phyloP scores from a whole-genome alignment of 2,329 filamentous ascomycete species.

The Knufia fluminis region DNA sequence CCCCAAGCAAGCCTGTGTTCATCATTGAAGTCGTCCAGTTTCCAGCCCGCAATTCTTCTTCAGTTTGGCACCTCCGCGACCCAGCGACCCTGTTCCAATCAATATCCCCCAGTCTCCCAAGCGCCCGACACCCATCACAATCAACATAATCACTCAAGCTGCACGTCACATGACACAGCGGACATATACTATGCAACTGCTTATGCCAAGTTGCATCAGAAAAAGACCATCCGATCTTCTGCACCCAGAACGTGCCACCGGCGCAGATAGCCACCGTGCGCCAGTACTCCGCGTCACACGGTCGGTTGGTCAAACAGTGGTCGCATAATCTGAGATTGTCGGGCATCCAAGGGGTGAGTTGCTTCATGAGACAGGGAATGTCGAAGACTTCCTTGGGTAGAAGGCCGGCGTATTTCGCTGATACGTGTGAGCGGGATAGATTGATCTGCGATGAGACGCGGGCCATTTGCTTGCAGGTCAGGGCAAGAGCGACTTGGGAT shows the following conservation, averaged over 20 bases:
- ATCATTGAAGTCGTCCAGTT: slow-evolving; percentile 12
- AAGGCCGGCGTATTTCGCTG: slow-evolving; percentile 21
- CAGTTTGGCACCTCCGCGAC: slow-evolving; percentile 15
- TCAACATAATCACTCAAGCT: slow-evolving; percentile 22
- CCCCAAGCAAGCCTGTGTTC: background rate
- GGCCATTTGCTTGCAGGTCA: slow-evolving; percentile 23
- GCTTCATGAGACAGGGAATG: slow-evolving; percentile 21
- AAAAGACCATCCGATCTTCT: slow-evolving; percentile 22
- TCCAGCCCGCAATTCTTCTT: slow-evolving; percentile 16
- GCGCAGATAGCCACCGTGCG: slow-evolving; percentile 16
- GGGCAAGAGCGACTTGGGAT: slow-evolving; percentile 19
- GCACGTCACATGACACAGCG: slow-evolving; percentile 19
- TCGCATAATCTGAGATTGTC: slow-evolving; percentile 18
- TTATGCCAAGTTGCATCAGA: slow-evolving; percentile 20
- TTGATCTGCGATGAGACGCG: slow-evolving; percentile 14
- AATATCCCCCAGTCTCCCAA: slow-evolving; percentile 21
- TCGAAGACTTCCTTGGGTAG: slow-evolving; percentile 20
- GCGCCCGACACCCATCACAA: slow-evolving; percentile 22
- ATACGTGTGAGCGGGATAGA: slow-evolving; percentile 15
- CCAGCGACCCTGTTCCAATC: slow-evolving; percentile 20
- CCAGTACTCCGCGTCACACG: slow-evolving; percentile 19
- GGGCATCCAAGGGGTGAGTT: slow-evolving; percentile 20
- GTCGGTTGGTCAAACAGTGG: slow-evolving; percentile 22
- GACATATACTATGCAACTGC: slow-evolving; percentile 22
- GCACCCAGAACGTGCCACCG: slow-evolving; percentile 19